Conservation (phyloP, 306 rosid species). For the Sicyos baderoa region DNA sequence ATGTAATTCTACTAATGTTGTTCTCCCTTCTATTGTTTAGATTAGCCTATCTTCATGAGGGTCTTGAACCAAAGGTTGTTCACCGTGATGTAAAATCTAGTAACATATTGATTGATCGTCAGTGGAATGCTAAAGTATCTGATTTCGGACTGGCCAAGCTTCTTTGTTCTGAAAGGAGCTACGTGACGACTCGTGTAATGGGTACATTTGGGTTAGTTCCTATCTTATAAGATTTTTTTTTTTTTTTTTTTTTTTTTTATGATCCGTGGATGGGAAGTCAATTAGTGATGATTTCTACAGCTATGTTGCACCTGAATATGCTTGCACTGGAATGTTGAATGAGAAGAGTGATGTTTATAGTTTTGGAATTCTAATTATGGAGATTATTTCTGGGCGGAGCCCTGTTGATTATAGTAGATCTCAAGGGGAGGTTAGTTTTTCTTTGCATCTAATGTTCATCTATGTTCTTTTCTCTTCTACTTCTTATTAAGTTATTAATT, state of each 20-base stretch:
- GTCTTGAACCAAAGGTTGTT: conserved; percentile 98
- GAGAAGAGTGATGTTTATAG: no score
- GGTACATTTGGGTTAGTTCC: conserved; percentile 95
- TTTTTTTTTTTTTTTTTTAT: no score
- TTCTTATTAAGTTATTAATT: conserved; percentile 13
- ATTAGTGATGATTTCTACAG: no score
- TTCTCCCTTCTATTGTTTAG: conserved; percentile 26
- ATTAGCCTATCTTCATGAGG: conserved; percentile 97
- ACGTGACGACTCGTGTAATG: conserved; percentile 97
- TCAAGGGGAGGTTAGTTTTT: no score
- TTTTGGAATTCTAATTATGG: no score
- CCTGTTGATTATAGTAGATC: no score
- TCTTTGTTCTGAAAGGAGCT: conserved; percentile 69
- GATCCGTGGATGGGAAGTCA: no score
- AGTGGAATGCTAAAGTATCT: conserved; percentile 88
- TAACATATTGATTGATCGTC: conserved; percentile 82
- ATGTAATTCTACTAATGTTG: background rate
- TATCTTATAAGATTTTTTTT: no score
- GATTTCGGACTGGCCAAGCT: conserved; percentile 99
- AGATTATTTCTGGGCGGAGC: no score
- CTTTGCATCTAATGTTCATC: conserved; percentile 14
- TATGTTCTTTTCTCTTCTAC: background rate
- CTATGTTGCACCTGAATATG: no score
- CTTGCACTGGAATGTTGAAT: no score
- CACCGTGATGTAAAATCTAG: conserved; percentile 95